Conservation (phyloP, 257 asterid genomes). For the Ligustrum vulgare region DNA sequence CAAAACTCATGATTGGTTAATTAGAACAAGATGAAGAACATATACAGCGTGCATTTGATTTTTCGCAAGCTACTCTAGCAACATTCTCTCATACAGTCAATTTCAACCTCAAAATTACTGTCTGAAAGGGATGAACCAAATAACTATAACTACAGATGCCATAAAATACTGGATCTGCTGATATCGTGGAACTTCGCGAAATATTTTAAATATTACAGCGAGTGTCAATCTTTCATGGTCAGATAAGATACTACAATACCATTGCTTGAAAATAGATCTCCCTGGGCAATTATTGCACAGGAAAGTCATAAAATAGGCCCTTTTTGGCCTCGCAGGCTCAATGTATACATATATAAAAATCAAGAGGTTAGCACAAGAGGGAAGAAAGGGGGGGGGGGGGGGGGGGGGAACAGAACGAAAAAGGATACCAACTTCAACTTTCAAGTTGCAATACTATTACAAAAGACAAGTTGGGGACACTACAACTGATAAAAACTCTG, state of each 20-base stretch:
- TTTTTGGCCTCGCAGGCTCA: conserved; percentile 2
- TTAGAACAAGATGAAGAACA: conserved; percentile 15
- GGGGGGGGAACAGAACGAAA: background rate
- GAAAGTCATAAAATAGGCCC: conserved; percentile 12
- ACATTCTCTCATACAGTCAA: background rate
- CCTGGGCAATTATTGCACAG: conserved; percentile 5
- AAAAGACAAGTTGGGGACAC: conserved; percentile 5
- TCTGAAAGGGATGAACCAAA: background rate
- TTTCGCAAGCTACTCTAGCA: background rate
- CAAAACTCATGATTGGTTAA: conserved; percentile 5
- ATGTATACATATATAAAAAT: background rate
- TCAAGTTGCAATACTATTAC: conserved; percentile 16
- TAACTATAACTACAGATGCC: background rate
- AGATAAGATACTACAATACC: background rate
- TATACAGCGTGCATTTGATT: conserved; percentile 10
- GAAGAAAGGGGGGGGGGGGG: background rate
- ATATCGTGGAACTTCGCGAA: background rate
- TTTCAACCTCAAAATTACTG: background rate
- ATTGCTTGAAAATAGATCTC: background rate
- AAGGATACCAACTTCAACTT: background rate
- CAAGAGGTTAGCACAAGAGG: background rate
- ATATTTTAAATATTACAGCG: conserved; percentile 5
- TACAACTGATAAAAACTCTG: conserved; percentile 15
- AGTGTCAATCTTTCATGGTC: conserved; percentile 7
- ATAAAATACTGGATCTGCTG: background rate